A percentile compares a stretch with the other conserved stretches of the same genome.
Conservation (phyloP, 495 filamentous ascomycete genomes). For the Amorphotheca resinae region DNA sequence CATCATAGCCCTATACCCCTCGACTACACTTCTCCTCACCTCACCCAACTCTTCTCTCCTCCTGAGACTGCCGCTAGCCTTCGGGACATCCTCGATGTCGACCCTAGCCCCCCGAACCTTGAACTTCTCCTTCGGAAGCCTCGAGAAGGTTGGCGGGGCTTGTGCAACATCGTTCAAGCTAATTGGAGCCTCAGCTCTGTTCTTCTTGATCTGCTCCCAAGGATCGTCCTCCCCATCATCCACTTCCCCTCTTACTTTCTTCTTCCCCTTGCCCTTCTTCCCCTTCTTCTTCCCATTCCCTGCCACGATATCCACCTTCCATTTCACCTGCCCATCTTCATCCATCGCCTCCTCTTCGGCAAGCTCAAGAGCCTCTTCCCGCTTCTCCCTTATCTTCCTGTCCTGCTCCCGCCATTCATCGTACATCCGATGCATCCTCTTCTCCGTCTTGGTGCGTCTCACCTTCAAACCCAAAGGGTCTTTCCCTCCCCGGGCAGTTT, state of each 20-base stretch:
- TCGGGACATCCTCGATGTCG: conserved; percentile 62
- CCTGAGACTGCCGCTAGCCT: conserved; percentile 64
- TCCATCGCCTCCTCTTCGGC: conserved; percentile 55
- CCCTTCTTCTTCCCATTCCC: conserved; percentile 42
- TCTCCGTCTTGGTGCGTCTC: conserved; percentile 63
- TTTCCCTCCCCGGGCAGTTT: conserved; percentile 33
- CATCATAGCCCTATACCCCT: conserved; percentile 74
- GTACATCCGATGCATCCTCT: conserved; percentile 69
- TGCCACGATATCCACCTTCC: conserved; percentile 35
- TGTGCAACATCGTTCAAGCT: conserved; percentile 66
- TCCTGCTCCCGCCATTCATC: conserved; percentile 65
- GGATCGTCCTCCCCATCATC: conserved; percentile 55
- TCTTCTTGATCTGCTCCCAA: conserved; percentile 60
- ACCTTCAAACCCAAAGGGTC: conserved; percentile 44
- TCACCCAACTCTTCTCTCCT: conserved; percentile 69
- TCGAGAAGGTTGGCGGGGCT: conserved; percentile 66
- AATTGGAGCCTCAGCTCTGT: conserved; percentile 43
- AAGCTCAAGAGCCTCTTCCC: conserved; percentile 46
- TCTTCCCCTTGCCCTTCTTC: conserved; percentile 33
- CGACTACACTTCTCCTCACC: conserved; percentile 64
- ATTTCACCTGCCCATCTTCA: conserved; percentile 42
- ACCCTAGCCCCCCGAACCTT: conserved; percentile 59
- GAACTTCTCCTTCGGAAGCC: conserved; percentile 52
- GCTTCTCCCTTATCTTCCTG: conserved; percentile 39
- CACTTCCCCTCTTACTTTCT: conserved; percentile 24